Conservation (phyloP, 768 basidiomycete species). For the Lenzites betulinus region DNA sequence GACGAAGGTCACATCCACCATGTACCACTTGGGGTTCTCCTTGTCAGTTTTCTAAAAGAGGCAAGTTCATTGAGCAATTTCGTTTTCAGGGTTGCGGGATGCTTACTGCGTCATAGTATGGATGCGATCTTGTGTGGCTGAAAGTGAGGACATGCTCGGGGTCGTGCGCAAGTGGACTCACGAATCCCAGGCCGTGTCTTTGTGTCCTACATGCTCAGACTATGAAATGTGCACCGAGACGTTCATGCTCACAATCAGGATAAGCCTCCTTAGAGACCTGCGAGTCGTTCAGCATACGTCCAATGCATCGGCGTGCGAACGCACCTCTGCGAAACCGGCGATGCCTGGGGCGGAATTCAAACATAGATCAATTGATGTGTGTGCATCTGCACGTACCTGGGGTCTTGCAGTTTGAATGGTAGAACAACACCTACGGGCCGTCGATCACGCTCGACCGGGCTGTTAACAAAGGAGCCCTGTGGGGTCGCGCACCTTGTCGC, state of each 20-base stretch:
- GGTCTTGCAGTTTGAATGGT: constrained; percentile 84
- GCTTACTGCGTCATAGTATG: constrained; percentile 76
- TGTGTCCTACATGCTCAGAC: constrained; percentile 10
- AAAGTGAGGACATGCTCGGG: constrained; percentile 2
- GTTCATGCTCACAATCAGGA: constrained; percentile 71
- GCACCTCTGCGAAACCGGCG: constrained; percentile 79
- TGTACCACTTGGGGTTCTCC: constrained; percentile 85
- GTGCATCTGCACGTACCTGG: constrained; percentile 54
- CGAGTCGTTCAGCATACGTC: not conserved
- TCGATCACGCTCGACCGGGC: constrained; percentile 4
- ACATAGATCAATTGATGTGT: not conserved
- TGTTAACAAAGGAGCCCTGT: constrained; percentile 1
- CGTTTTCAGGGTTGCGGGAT: constrained; percentile 4
- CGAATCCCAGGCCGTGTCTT: constrained; percentile 92
- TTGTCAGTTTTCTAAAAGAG: constrained; percentile 70
- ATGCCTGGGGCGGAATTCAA: constrained; percentile 51
- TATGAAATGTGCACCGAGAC: not conserved
- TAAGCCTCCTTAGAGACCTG: constrained; percentile 85
- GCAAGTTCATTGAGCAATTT: not conserved
- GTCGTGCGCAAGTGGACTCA: constrained; percentile 37
- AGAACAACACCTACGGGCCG: constrained; percentile 69
- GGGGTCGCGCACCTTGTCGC: constrained; percentile 63
- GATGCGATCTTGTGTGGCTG: constrained; percentile 51
- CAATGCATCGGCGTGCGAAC: not conserved
- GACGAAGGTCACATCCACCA: constrained; percentile 80